Conservation (phyloP, 129 eudicot species). For the Heracleum sosnowskyi region DNA sequence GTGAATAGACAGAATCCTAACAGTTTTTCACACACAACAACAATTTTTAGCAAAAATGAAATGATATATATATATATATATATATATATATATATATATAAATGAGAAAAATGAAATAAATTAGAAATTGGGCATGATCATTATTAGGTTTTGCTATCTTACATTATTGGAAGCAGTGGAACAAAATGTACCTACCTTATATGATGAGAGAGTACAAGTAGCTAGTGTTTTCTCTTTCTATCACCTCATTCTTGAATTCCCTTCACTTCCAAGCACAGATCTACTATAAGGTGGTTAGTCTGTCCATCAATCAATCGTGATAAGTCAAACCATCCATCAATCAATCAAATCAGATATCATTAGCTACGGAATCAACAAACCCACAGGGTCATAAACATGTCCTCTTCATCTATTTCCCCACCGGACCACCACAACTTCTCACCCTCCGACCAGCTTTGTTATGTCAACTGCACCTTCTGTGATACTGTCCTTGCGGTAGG, state of each 20-base stretch:
- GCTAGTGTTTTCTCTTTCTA: conserved; percentile 11
- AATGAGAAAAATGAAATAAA: no score
- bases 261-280: conserved; percentile 43
- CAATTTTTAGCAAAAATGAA: no score
- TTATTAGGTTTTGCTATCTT: not conserved
- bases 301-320: conserved; percentile 40
- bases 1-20: no score
- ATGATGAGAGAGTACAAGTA: conserved; percentile 4
- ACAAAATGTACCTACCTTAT: not conserved
- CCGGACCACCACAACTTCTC: conserved; percentile 68
- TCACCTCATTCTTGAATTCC: conserved; percentile 20
- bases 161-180: not conserved
- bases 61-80: no score
- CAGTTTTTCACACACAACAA: no score
- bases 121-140: no score
- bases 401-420: conserved; percentile 72
- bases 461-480: conserved; percentile 75
- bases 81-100: no score
- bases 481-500: conserved; percentile 80
- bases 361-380: not conserved
- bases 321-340: conserved; percentile 16
- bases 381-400: conserved; percentile 39
- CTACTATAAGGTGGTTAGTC: conserved; percentile 59
- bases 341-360: conserved; percentile 60
- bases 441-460: conserved; percentile 82